A percentile compares a stretch with the other conserved stretches of the same genome.
These are phyloP conservation scores for Eragrostis nindensis DNA, from an alignment of 176 grass and related monocot species.

Conservation along the genomic window DNA sequence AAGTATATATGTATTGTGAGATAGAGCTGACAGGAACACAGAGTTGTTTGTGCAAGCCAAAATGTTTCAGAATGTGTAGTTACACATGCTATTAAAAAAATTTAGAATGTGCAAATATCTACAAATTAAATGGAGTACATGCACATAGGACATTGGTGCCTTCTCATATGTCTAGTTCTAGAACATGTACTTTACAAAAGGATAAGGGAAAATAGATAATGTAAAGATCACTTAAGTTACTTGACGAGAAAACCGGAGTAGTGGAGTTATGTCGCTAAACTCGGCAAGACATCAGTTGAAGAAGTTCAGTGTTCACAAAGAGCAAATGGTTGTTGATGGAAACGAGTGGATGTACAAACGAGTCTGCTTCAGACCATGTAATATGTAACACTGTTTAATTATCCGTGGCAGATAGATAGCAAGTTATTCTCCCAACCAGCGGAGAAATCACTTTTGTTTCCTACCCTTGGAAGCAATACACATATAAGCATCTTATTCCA, in stretches of 20 bases:
- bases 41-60: background rate
- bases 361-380: background rate
- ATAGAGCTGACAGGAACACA: background rate
- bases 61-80: background rate
- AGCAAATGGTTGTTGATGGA: background rate
- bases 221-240: conserved; percentile 14
- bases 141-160: background rate
- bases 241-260: background rate
- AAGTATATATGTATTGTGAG: background rate
- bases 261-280: background rate
- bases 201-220: background rate
- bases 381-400: background rate
- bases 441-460: conserved; percentile 16
- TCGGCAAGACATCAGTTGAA: background rate
- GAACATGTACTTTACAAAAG: background rate
- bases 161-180: conserved; percentile 9
- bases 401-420: background rate
- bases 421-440: background rate
- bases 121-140: background rate
- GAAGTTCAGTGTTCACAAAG: background rate
- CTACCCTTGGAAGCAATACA: conserved; percentile 1
- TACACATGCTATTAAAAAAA: background rate
- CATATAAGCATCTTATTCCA: conserved; percentile 17
- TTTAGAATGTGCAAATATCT: conserved; percentile 4
- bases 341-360: background rate